Evolutionary conservation across 257 asterid genomes (phyloP).

Genomic region (Fraxinus quadrangulata): DNA sequence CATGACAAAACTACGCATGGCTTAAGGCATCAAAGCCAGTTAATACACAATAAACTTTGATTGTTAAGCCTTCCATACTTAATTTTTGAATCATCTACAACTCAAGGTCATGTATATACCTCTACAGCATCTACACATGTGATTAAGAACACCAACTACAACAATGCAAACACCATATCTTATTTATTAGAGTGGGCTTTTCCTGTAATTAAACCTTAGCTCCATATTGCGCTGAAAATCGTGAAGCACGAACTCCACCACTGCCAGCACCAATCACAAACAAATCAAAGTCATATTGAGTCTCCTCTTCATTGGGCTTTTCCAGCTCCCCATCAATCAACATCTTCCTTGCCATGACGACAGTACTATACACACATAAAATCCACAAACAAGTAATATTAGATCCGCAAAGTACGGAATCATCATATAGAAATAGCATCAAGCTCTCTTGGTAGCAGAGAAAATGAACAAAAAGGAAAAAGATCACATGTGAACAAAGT

Average conservation of each 20-base stretch:
- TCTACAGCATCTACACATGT: background rate
- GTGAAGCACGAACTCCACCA: conserved; percentile 92
- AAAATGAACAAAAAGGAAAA: conserved; percentile 8
- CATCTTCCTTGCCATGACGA: conserved; percentile 91
- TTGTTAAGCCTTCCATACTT: background rate
- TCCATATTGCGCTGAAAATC: conserved; percentile 89
- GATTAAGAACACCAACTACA: background rate
- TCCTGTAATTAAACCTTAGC: conserved; percentile 61
- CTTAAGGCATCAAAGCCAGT: background rate
- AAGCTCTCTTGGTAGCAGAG: background rate
- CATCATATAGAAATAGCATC: conserved; percentile 2
- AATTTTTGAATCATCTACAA: background rate
- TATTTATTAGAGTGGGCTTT: background rate
- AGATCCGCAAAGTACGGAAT: conserved; percentile 11
- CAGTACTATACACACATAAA: conserved; percentile 37
- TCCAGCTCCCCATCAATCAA: conserved; percentile 71
- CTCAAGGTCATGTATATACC: background rate
- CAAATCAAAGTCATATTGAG: conserved; percentile 80
- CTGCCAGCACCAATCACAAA: conserved; percentile 98
- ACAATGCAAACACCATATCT: background rate
- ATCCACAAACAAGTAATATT: conserved; percentile 14
- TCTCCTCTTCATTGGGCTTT: conserved; percentile 45
- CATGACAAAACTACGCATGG: background rate
- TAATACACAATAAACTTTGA: background rate
- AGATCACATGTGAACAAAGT: conserved; percentile 7